Conservation (phyloP, 805 yeast species). For the Peterozyma toletana region DNA sequence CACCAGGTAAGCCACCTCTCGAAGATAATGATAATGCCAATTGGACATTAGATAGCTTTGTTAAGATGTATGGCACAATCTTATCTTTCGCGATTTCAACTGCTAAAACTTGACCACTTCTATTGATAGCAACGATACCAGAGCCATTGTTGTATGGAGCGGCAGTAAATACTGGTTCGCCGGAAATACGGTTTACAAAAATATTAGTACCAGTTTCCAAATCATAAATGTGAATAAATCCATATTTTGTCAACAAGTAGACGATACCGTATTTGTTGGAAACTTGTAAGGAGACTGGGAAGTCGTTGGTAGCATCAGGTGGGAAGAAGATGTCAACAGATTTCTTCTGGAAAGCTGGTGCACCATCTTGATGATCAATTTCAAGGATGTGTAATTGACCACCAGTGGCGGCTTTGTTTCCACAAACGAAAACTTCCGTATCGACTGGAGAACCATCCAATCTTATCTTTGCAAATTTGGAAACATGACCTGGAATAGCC, state of each 20-base stretch:
- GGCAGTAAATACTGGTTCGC: slow-evolving; percentile 92
- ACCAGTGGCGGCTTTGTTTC: slow-evolving; percentile 79
- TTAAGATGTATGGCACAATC: slow-evolving; percentile 83
- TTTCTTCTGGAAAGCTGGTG: slow-evolving; percentile 82
- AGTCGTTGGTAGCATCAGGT: slow-evolving; percentile 91
- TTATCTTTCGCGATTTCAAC: slow-evolving; percentile 83
- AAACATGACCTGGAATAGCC: slow-evolving; percentile 97
- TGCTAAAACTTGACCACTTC: slow-evolving; percentile 90
- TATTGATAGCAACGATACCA: slow-evolving; percentile 91
- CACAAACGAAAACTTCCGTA: slow-evolving; percentile 87
- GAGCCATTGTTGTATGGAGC: slow-evolving; percentile 60
- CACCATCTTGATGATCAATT: slow-evolving; percentile 85
- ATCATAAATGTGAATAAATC: slow-evolving; percentile 94
- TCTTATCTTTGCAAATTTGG: slow-evolving; percentile 72
- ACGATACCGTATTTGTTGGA: slow-evolving; percentile 81
- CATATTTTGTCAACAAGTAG: slow-evolving; percentile 89
- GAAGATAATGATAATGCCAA: slow-evolving; percentile 85
- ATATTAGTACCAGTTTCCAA: slow-evolving; percentile 87
- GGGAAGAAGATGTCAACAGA: slow-evolving; percentile 93
- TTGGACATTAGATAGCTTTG: slow-evolving; percentile 77
- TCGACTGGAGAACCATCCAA: slow-evolving; percentile 69
- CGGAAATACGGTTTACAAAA: slow-evolving; percentile 93
- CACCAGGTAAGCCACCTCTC: slow-evolving; percentile 96
- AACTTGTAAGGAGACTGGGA: slow-evolving; percentile 89
- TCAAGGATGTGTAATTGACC: slow-evolving; percentile 89